Base-by-base conservation (phyloP, 108 stramenopile species). In the Thalassiosira profunda region DNA sequence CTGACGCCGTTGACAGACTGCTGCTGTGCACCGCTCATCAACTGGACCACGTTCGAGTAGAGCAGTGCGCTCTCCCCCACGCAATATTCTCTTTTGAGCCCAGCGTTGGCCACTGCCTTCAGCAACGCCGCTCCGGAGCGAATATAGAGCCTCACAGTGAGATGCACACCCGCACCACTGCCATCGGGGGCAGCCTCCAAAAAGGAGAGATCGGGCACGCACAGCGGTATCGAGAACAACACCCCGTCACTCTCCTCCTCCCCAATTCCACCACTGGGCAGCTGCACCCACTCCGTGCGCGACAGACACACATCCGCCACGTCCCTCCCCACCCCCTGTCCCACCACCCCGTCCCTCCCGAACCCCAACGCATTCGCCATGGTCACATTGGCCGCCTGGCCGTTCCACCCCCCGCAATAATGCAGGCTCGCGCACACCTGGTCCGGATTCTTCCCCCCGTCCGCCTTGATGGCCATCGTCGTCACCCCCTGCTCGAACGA, bases 381-480 rank as follows among this genome's bases (percentile, higher is more conserved):
- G 0, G 5, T 33, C 0, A 11, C 45, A 63, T 70, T 69, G 25
- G 29, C 36, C 18, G 40, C 42, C 4, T 68, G 28, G 8, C 70
- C 41, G 67, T 86, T 72, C 28, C 60, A 28, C 5, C 53, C 53
- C 17, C 30, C 15, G 8, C 49, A 55, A 70, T 89, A 86, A 58
- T 87, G 85, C 55, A 92, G 47, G 11, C 81, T 83, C 15, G 75
- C 76, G 15, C 81, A 67, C 2, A 86, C 23, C 73, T 80, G 68
- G 78, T 92, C 91, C 1, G 86, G 83, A 78, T 86, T 87, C 51
- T 81, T 83, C 36, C 89, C 87, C 18, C 81, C 56, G 51, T 93
- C 92, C 25, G 87, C 87, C 35, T 72, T 74, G 20, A 93, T 87
- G 20, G 92, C 92, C 42, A 90, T 49, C 10, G 72, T 76, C 9